A percentile compares a stretch with the other conserved stretches of the same genome.
Evolutionary conservation across 1,284 basidiomycete species (phyloP).

Genomic region (Cerioporus squamosus): DNA sequence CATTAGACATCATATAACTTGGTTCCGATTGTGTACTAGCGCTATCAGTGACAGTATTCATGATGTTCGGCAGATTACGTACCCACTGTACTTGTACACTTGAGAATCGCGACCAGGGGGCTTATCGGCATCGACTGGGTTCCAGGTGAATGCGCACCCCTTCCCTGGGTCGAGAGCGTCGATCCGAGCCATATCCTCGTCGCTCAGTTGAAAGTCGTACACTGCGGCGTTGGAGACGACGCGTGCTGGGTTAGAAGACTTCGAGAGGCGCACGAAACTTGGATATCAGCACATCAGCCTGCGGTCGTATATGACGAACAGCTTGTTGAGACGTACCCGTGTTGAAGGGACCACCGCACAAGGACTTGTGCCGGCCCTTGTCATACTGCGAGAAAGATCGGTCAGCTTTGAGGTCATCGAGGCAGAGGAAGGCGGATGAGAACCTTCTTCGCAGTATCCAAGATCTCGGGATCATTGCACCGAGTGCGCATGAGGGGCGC

Average conservation of each 20-base stretch:
- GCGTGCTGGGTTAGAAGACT: constrained; percentile 50
- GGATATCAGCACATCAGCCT: no score
- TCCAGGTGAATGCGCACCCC: constrained; percentile 51
- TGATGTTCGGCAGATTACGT: no score
- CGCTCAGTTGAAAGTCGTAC: constrained; percentile 54
- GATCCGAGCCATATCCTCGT: constrained; percentile 51
- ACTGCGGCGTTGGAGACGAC: constrained; percentile 56
- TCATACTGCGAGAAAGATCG: constrained; percentile 38
- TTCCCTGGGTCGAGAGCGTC: constrained; percentile 51
- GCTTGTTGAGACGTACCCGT: constrained; percentile 40
- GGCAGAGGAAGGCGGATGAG: not conserved
- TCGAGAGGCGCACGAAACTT: constrained; percentile 56
- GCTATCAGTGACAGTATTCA: no score
- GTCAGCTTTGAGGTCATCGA: not conserved
- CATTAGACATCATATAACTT: constrained; percentile 22
- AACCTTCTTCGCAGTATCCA: constrained; percentile 48
- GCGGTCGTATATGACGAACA: no score
- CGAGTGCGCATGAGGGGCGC: constrained; percentile 52
- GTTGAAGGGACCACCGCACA: constrained; percentile 73
- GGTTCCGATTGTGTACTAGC: constrained; percentile 7
- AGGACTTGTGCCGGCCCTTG: constrained; percentile 63
- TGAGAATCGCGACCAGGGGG: no score
- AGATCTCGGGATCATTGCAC: constrained; percentile 44
- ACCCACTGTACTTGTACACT: no score
- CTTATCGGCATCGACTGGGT: constrained; percentile 43